Percentiles rank a stretch among this genome's conserved stretches.
phyloP scores from a whole-genome alignment of 2,329 filamentous ascomycete genomes.

The Xylaria sp. region DNA sequence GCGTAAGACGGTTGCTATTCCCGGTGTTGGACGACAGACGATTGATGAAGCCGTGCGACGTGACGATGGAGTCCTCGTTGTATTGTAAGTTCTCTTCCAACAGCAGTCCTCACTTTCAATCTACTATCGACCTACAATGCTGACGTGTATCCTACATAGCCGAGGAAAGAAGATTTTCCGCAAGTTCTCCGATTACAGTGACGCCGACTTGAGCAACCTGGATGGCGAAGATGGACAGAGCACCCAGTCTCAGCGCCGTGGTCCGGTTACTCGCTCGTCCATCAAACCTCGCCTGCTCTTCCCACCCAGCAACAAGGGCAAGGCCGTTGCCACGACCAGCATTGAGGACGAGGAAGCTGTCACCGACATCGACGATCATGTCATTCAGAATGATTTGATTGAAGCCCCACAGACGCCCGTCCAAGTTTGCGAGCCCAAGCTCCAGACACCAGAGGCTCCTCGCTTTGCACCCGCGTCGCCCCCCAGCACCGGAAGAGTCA shows the following conservation, averaged over 20 bases:
- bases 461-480: conserved; percentile 56
- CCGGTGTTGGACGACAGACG: conserved; percentile 52
- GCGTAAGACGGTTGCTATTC: conserved; percentile 49
- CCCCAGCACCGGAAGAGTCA: conserved; percentile 56
- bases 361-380: conserved; percentile 54
- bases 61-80: conserved; percentile 67
- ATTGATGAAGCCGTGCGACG: conserved; percentile 60
- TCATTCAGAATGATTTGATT: conserved; percentile 33
- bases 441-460: conserved; percentile 50
- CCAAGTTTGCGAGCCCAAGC: conserved; percentile 34
- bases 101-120: background rate
- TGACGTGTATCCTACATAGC: conserved; percentile 39
- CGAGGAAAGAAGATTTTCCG: conserved; percentile 76
- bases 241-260: conserved; percentile 26
- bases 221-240: background rate
- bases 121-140: conserved; percentile 14
- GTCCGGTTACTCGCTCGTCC: conserved; percentile 56
- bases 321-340: conserved; percentile 35
- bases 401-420: conserved; percentile 35
- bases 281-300: conserved; percentile 71
- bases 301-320: conserved; percentile 48
- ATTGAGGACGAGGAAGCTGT: conserved; percentile 53
- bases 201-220: conserved; percentile 29
- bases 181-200: conserved; percentile 49
- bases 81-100: conserved; percentile 59